Base-by-base conservation (phyloP, 768 basidiomycete species). In the Mycena vulgaris region DNA sequence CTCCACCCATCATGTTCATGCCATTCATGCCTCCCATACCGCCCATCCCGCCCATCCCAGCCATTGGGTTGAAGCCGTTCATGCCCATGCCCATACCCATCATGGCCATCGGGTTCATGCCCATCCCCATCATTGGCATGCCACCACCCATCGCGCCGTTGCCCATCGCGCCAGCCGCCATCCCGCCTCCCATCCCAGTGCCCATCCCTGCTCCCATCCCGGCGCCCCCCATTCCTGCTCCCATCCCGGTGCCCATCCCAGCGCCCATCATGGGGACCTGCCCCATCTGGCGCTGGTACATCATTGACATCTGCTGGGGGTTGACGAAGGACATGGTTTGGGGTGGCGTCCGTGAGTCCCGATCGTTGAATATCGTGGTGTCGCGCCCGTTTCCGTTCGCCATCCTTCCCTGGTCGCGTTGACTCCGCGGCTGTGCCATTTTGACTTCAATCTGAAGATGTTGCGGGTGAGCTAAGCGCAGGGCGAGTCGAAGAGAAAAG, bases 361-460 rank as follows among this genome's bases (percentile, higher is more conserved):
- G 80, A 40, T 81, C 82, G 16, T 79, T 77, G 72, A 83, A 84
- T 49, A 75, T 75, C 0, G 78, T 52, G 73, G 71, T 52, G 72
- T 65, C 64, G 48, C 73, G 37, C 49, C 71, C 42, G 4, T 8
- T 39, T 39, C 42, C 63, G 70, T 65, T 74, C 72, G 75, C 69
- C 64, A 73, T 83, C 49, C 86, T 83, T n/a, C 81, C 82, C 78
- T 88, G 88, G 52, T 90, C 89, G 13, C 89, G 87, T 68, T 89
- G 88, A 65, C 84, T 89, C 61, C 92, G 87, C 3, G 93, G 92
- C 76, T 94, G 93, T 21, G 94, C 94, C 69, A 88, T 84, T 80
- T 95, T 95, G 59, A 95, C 92, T 79, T 95, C 94, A 74, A 95
- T 93, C 93, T 95, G 42, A 1, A 51, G n/a, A 14, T 13, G 5